Percentiles rank a stretch among this genome's conserved stretches.
These are phyloP conservation scores for Diphasiastrum complanatum DNA, from an alignment of 83 land plant genomes.

Conservation along the genomic window DNA sequence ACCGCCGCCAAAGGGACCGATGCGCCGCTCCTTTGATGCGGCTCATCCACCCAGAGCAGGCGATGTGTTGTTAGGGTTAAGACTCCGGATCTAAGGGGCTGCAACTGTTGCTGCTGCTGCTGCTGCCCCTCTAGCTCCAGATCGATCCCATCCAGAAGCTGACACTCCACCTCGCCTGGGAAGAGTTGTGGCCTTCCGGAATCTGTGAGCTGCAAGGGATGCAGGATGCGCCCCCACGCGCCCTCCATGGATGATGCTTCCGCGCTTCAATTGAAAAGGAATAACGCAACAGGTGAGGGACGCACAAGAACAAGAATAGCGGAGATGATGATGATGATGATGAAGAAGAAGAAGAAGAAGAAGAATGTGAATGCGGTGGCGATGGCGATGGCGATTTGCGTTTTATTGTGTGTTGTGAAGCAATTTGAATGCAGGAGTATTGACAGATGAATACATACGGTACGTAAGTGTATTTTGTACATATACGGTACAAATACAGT, in stretches of 20 bases:
- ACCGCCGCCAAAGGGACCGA: slow-evolving; percentile 46
- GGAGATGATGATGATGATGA: slow-evolving; percentile 13
- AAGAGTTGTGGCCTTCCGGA: slow-evolving; percentile 53
- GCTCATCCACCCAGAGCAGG: slow-evolving; percentile 52
- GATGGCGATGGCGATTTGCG: too few species aligned
- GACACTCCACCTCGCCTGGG: slow-evolving; percentile 63
- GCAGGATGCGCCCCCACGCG: slow-evolving; percentile 21
- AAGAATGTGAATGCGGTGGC: slow-evolving; percentile 1
- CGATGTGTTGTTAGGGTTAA: slow-evolving; percentile 72
- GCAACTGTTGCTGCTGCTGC: slow-evolving; percentile 15
- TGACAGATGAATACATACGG: too few species aligned
- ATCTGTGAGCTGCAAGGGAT: slow-evolving; percentile 32
- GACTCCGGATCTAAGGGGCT: slow-evolving; percentile 43
- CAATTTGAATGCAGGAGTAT: too few species aligned
- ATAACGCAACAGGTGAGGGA: too few species aligned
- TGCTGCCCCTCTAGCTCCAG: slow-evolving; percentile 48
- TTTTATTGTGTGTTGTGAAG: too few species aligned
- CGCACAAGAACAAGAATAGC: not conserved
- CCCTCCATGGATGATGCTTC: not conserved
- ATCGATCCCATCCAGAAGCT: slow-evolving; percentile 58
- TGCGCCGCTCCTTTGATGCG: slow-evolving; percentile 24
- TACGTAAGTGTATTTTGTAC: too few species aligned
- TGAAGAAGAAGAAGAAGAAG: slow-evolving; percentile 10
- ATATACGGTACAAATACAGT: too few species aligned
- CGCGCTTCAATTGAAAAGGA: not conserved